These are phyloP conservation scores for Kregervanrija delftensis DNA, from an alignment of 805 yeast species.

Conservation along the genomic window DNA sequence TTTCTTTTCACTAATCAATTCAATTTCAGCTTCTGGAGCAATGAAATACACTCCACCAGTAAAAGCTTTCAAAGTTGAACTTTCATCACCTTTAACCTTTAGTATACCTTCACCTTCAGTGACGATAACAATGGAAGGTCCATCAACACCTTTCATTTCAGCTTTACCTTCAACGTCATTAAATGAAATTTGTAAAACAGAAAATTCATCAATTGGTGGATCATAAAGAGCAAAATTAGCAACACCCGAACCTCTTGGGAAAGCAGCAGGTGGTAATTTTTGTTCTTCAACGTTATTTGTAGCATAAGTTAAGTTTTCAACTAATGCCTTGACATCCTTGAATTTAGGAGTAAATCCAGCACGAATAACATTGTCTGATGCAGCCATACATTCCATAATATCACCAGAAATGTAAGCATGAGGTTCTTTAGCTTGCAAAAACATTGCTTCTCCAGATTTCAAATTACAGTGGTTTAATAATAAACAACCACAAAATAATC, in stretches of 20 bases:
- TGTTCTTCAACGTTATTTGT: conserved; percentile 89
- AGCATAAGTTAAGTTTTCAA: conserved; percentile 83
- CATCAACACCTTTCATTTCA: conserved; percentile 54
- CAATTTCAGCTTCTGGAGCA: conserved; percentile 68
- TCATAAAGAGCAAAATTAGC: conserved; percentile 68
- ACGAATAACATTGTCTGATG: conserved; percentile 95
- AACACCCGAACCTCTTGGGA: conserved; percentile 56
- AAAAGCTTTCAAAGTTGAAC: conserved; percentile 39
- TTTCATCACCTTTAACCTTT: conserved; percentile 35
- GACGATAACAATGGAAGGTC: conserved; percentile 83
- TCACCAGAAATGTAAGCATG: conserved; percentile 98
- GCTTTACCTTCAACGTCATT: conserved; percentile 44
- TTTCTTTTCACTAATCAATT: conserved; percentile 43
- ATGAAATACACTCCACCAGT: conserved; percentile 81
- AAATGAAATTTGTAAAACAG: conserved; percentile 81
- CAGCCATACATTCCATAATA: conserved; percentile 99
- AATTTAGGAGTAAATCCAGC: conserved; percentile 99
- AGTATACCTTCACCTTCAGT: conserved; percentile 74
- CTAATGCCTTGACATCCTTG: conserved; percentile 88
- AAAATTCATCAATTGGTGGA: conserved; percentile 96
- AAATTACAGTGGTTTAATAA: conserved; percentile 82
- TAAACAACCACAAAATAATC: conserved; percentile 92
- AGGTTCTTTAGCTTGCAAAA: conserved; percentile 93
- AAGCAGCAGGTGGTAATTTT: conserved; percentile 65
- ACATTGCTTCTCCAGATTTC: conserved; percentile 91